Base-by-base conservation (phyloP, 169 alveolate species). In the Cryptosporidium sp. region DNA sequence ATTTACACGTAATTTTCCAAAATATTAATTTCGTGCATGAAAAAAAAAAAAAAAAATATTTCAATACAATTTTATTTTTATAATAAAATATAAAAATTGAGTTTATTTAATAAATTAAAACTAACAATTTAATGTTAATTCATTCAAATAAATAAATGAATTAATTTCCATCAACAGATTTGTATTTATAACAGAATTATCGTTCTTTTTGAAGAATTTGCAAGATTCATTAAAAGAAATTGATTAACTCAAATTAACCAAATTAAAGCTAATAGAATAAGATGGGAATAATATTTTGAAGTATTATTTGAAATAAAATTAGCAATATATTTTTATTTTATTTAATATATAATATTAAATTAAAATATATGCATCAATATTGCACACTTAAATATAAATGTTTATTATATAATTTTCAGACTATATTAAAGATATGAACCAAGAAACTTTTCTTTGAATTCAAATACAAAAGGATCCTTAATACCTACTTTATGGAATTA, bases 1-100 rank as follows among this genome's bases (percentile, higher is more conserved):
- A 21, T 31, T 65, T 21, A 33, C 72, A 65, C 72, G 72, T 35
- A 56, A 56, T n/a, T 56, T 56, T 56, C 35, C 23, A 12, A 48
- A 48, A 14, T 48, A 14, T 14, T 48, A 48, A 48, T 48, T 14
- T 48, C 3, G 21, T 12, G 18, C 56, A 48, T 48, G 16, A 45
- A 45, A 45, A 14, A 10, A 2, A 45, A 45, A 14, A 10, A 2
- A 48, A 37, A 37, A 37, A 3, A 37, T 37, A 37, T 37, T 37
- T 37, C 6, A 1, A 37, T 37, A 2, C 1, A 48, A 14, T 14
- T 48, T 48, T 48, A 3, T 48, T 48, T 48, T 14, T 0, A 0
- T 3, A 9, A 8, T 56, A 56, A 56, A 56, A 21, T 1, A 56
- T 9, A 56, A 8, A 23, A 56, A 56, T 9, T 56, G 3, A 21